Evolutionary conservation across 2,329 filamentous ascomycete genomes (phyloP), one percentile per base, ranked within the genome.

Genomic region (Trichoderma guizhouense): DNA sequence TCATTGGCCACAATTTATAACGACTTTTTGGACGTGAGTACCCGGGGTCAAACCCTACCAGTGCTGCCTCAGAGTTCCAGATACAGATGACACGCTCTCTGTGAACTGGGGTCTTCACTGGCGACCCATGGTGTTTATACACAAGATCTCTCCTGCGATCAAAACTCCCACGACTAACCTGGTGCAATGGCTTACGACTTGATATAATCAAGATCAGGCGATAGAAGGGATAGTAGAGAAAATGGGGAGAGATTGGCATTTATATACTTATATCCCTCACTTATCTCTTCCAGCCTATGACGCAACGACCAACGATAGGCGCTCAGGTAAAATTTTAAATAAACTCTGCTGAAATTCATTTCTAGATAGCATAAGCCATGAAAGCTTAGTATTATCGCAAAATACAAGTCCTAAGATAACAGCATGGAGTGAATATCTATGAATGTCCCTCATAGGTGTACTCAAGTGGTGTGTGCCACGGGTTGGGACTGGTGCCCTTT

Each of bases 371-470:
- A 47, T 63, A 15, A 53, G 21, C 61, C 14, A 15, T 18, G 12
- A 26, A 18, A 34, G 7, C 14, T 39, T 24, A 24, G 11, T 5
- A 18, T 7, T 18, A 62, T 43, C 14, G 24, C 18, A 24, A 5
- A 28, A 8, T 15, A 57, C 3, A 7, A 36, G 30, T 7, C 14
- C 14, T 12, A 8, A 36, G 9, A n/a, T 57, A 30, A n/a, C 15
- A 15, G 18, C 9, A 5, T 14, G n/a, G 15, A 14, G 32, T 8
- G 3, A 7, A 28, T 7, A 4, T 36, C n/a, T 71, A 71, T 47
- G 69, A 71, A 12, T 71, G 61, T 24, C 69, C 69, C 34, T 71
- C 34, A 9, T 71, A 71, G 1, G 60, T 71, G 32, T 71, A 71
- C 14, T 26, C 69, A 32, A 71, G 61, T 12, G 69, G 26, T 8